Base-by-base conservation (phyloP, 202 grass and related monocot genomes). In the Saccharum hybrid region DNA sequence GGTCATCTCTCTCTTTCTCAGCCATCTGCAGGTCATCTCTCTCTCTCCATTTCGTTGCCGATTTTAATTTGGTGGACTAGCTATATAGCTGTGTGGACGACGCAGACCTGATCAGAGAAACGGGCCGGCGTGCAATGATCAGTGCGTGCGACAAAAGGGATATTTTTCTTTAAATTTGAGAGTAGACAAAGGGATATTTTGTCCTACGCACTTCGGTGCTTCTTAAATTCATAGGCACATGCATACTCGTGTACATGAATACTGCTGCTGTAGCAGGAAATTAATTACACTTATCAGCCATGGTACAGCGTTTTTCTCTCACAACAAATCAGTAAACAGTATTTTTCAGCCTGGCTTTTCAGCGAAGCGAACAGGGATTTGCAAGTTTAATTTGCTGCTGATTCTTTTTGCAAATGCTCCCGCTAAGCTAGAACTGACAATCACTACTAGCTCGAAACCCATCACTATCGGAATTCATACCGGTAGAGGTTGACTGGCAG, bases 181-280 rank as follows among this genome's bases (percentile, higher is more conserved):
- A 33, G 28, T 54, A 36, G 71, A 74, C 71, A 82, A 71, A 80
- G 63, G 49, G 78, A 0, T 75, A 22, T 54, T 83, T 83, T 75
- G 71, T 83, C 81, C 31, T 41, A 70, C 64, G 7, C 22, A 52
- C 14, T 10, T 65, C 48, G 49, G 18, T 39, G 33, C 2, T 57
- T 57, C 46, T 74, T 28, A 73, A 73, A 9, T 73, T 18, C 16
- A 54, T 54, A 34, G 1, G 7, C 13, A 31, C 48, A 51, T 19
- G 70, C 46, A 19, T 48, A 8, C 6, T 41, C 8, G 4, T 3
- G 6, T 26, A 8, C 68, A 41, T 71, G 68, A 16, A 30, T 71
- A 71, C 68, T 8, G 67, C 39, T 10, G 36, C 9, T 69, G 66
- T 39, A 68, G 18, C 16, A 42, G n/a, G 21, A 23, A 61, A 23